A percentile compares a stretch with the other conserved stretches of the same genome.
These are phyloP conservation scores for Teunomyces kruisii DNA, from an alignment of 805 yeast species.

Conservation along the genomic window DNA sequence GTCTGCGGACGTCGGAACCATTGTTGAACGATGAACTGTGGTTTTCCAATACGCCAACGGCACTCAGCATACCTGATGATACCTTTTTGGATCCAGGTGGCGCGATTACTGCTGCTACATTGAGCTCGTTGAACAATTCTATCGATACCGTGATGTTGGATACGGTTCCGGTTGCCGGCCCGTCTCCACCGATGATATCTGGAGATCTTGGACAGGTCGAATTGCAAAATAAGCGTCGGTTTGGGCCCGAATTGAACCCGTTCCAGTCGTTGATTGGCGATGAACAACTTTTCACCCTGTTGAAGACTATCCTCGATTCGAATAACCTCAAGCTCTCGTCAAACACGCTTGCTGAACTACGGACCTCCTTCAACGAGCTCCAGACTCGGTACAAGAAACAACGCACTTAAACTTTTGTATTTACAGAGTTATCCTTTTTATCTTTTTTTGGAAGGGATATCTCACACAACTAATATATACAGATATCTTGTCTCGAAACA, in stretches of 20 bases:
- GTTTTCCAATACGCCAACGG: not conserved
- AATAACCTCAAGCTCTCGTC: not conserved
- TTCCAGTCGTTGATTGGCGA: not conserved
- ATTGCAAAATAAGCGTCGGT: not conserved
- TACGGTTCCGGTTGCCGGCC: not conserved
- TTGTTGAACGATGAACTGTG: slow-evolving; percentile 1
- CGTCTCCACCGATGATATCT: not conserved
- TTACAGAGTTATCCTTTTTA: not conserved
- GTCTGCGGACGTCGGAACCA: not conserved
- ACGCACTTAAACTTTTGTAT: not conserved
- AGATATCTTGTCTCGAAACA: not conserved
- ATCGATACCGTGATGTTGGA: slow-evolving; percentile 2
- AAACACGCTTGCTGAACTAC: not conserved
- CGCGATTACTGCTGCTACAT: not conserved
- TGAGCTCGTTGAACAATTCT: not conserved
- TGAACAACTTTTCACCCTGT: not conserved
- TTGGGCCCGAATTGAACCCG: not conserved
- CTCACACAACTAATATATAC: slow-evolving; percentile 4
- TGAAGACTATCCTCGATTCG: not conserved
- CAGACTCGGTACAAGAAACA: slow-evolving; percentile 1
- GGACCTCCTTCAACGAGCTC: not conserved
- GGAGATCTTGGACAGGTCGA: not conserved
- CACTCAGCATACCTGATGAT: not conserved
- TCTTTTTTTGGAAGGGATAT: not conserved
- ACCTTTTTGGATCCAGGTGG: slow-evolving; percentile 1